Evolutionary conservation across 805 yeast genomes (phyloP).

Genomic region (Komagataella ulmi): DNA sequence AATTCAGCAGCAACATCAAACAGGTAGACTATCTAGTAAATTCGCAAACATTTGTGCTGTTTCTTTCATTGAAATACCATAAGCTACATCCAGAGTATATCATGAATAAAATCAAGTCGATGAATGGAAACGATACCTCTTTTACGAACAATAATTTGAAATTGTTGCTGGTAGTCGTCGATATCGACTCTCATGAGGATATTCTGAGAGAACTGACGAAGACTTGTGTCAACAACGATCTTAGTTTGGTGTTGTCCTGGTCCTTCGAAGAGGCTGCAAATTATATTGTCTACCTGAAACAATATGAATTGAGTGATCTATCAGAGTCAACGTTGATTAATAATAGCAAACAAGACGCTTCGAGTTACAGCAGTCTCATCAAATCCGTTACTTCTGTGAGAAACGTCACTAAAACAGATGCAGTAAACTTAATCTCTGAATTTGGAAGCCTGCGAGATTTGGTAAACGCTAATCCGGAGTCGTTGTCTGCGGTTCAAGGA

Average conservation of each 20-base stretch:
- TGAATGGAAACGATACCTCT: slow-evolving; percentile 3
- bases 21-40: slow-evolving; percentile 56
- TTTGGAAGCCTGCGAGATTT: slow-evolving; percentile 29
- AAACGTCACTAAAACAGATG: slow-evolving; percentile 40
- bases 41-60: slow-evolving; percentile 40
- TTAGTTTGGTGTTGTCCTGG: slow-evolving; percentile 39
- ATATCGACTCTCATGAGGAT: slow-evolving; percentile 44
- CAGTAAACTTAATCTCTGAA: slow-evolving; percentile 34
- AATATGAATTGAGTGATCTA: slow-evolving; percentile 17
- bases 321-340: slow-evolving; percentile 12
- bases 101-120: slow-evolving; percentile 32
- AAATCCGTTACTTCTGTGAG: slow-evolving; percentile 31
- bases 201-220: slow-evolving; percentile 30
- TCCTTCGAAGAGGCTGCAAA: slow-evolving; percentile 42
- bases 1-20: slow-evolving; percentile 33
- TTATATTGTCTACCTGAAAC: slow-evolving; percentile 18
- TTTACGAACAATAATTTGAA: slow-evolving; percentile 28
- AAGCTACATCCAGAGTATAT: slow-evolving; percentile 69
- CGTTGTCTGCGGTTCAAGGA: slow-evolving; percentile 26
- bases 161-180: slow-evolving; percentile 51
- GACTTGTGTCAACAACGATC: slow-evolving; percentile 33
- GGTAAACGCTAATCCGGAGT: slow-evolving; percentile 17
- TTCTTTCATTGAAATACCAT: slow-evolving; percentile 59
- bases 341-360: slow-evolving; percentile 14
- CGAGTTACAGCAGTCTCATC: slow-evolving; percentile 29